These are phyloP conservation scores for Lactarius evosmus DNA, from an alignment of 768 basidiomycete species.

Conservation along the genomic window DNA sequence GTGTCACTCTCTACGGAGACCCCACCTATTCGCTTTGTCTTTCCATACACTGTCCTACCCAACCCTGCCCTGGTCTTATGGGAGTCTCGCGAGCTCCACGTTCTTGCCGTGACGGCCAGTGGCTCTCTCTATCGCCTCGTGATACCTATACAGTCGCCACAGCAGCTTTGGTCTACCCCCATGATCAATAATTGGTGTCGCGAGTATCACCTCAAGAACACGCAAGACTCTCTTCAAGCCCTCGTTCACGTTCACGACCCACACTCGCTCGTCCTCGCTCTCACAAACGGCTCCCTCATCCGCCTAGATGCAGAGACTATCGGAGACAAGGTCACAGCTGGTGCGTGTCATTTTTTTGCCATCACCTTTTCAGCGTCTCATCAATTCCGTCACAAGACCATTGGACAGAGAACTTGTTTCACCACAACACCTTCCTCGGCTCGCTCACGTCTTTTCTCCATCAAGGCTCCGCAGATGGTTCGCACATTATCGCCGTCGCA, in stretches of 20 bases:
- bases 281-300: conserved; percentile 60
- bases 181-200: conserved; percentile 53
- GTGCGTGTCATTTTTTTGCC: conserved; percentile 40
- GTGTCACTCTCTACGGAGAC: conserved; percentile 65
- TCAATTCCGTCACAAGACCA: conserved; percentile 46
- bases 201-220: conserved; percentile 62
- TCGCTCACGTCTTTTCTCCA: conserved; percentile 63
- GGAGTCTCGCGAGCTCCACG: conserved; percentile 51
- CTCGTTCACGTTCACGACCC: conserved; percentile 59
- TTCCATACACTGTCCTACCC: conserved; percentile 65
- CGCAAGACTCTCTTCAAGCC: conserved; percentile 40
- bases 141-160: conserved; percentile 48
- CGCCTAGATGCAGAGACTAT: conserved; percentile 64
- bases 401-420: conserved; percentile 65
- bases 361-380: background rate
- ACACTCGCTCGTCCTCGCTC: conserved; percentile 60
- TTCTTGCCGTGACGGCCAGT: conserved; percentile 62
- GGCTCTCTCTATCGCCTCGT: conserved; percentile 74
- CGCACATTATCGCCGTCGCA: conserved; percentile 68
- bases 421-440: conserved; percentile 64
- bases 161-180: conserved; percentile 25
- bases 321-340: conserved; percentile 52
- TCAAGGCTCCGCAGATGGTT: conserved; percentile 43
- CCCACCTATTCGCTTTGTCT: conserved; percentile 70
- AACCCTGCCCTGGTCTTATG: conserved; percentile 61